Evolutionary conservation across 2,329 filamentous ascomycete genomes (phyloP), one percentile per base, ranked within the genome.

Genomic region (Aspergillus tamarii): DNA sequence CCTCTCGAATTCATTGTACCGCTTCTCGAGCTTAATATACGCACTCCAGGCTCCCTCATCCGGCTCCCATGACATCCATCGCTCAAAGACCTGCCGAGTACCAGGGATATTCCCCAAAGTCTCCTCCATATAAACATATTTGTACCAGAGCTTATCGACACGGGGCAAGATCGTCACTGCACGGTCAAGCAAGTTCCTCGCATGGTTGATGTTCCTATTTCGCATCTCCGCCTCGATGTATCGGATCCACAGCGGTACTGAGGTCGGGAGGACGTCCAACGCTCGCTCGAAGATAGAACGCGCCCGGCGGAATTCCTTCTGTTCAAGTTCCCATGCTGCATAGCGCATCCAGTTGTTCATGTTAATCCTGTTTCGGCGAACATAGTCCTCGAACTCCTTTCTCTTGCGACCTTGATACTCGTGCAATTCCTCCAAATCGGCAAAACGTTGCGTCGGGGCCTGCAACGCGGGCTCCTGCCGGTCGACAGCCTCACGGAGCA

Each of bases 271-370:
- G 45, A 95, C 92, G 77, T 99, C 95, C 70, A 99, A 85, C 57
- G 94, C 94, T 71, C 95, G 88, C 82, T 99, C 95, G 73, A 98
- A 99, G 74, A 99, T 89, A 57, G 91, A 96, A 48, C 95, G 87
- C 34, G 95, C 95, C 61, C 95, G 91, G 60, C 91, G 89, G 79
- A 92, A 97, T 82, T 99, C 95, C 80, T 98, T 98, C 81, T 99
- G 95, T 77, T 99, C 94, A 65, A 98, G 85, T 82, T 99, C 95
- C 92, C 94, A 99, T 71, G 92, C 88, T 61, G 95, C 94, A 84
- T 99, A 99, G 74, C 94, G 91, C 86, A 95, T 93, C 95, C 95
- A 99, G 80, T 98, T 98, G 84, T 96, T 96, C 86, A 98, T 93
- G 75, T 96, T 97, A 76, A 97, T 86, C 74, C 94, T 84, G 76